Percentiles rank a stretch among this genome's conserved stretches.
Evolutionary conservation across 2,329 filamentous ascomycete species (phyloP).

Genomic region (Fusarium miscanthi): DNA sequence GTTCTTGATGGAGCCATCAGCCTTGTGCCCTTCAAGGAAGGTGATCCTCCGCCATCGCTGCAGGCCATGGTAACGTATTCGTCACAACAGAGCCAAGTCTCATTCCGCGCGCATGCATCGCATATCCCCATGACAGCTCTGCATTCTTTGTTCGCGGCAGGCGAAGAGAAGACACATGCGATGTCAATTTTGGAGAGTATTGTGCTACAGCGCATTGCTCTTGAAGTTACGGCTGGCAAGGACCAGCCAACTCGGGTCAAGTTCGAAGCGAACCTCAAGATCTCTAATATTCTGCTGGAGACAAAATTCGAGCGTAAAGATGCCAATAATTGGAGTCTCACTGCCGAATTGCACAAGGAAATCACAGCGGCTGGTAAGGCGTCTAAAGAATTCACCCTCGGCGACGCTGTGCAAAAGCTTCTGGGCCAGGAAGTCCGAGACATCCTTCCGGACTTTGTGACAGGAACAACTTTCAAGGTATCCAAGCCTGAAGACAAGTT

Average conservation of each 20-base stretch:
- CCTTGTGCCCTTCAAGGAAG: accelerated
- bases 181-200: not conserved
- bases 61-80: not conserved
- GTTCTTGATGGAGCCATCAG: accelerated
- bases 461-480: accelerated
- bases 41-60: accelerated
- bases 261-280: accelerated
- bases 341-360: accelerated
- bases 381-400: not conserved
- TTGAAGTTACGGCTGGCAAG: accelerated
- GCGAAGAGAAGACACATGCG: accelerated
- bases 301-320: accelerated
- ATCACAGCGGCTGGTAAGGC: accelerated
- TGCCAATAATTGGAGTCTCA: accelerated
- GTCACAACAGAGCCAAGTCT: accelerated
- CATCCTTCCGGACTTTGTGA: accelerated
- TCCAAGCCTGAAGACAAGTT: accelerated
- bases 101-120: accelerated
- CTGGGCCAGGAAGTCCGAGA: not conserved
- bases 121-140: not conserved
- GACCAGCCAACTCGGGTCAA: accelerated
- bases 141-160: accelerated
- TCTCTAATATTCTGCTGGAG: accelerated
- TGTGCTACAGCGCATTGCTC: not conserved
- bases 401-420: not conserved